phyloP scores from a whole-genome alignment of 257 asterid species.

The Gardenia jasminoides region DNA sequence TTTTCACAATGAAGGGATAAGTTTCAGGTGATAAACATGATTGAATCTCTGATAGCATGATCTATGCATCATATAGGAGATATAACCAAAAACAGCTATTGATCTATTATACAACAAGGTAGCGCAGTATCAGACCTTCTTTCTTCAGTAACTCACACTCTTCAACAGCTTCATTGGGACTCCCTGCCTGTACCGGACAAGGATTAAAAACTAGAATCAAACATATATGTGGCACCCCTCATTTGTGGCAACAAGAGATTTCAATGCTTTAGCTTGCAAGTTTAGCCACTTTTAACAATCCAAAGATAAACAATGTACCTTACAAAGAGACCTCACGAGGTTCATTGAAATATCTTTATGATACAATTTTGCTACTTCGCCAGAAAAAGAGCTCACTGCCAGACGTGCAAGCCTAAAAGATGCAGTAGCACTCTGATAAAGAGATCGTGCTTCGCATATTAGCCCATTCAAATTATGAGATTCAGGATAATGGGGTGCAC shows the following conservation, averaged over 20 bases:
- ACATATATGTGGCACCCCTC: background rate
- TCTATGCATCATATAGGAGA: background rate
- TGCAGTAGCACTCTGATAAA: constrained; percentile 67
- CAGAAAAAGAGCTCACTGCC: constrained; percentile 50
- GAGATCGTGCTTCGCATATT: constrained; percentile 80
- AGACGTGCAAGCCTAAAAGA: constrained; percentile 79
- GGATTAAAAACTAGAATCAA: constrained; percentile 16
- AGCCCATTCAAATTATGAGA: constrained; percentile 92
- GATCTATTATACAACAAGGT: background rate
- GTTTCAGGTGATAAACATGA: background rate
- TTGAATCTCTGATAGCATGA: background rate
- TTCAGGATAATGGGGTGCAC: constrained; percentile 83
- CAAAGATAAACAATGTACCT: constrained; percentile 38
- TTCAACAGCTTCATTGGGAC: constrained; percentile 57
- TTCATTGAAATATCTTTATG: constrained; percentile 61
- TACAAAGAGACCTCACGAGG: constrained; percentile 82
- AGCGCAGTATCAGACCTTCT: constrained; percentile 51
- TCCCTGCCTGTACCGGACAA: constrained; percentile 67
- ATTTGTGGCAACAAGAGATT: background rate
- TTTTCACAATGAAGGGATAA: background rate
- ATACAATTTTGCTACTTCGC: constrained; percentile 43
- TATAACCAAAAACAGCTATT: constrained; percentile 7
- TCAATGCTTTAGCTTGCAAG: background rate
- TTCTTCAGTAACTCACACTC: constrained; percentile 69
- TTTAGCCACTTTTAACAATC: background rate